These are phyloP conservation scores for Dissophora globulifera DNA, from an alignment of 192 early-diverging fungal species.

Conservation along the genomic window DNA sequence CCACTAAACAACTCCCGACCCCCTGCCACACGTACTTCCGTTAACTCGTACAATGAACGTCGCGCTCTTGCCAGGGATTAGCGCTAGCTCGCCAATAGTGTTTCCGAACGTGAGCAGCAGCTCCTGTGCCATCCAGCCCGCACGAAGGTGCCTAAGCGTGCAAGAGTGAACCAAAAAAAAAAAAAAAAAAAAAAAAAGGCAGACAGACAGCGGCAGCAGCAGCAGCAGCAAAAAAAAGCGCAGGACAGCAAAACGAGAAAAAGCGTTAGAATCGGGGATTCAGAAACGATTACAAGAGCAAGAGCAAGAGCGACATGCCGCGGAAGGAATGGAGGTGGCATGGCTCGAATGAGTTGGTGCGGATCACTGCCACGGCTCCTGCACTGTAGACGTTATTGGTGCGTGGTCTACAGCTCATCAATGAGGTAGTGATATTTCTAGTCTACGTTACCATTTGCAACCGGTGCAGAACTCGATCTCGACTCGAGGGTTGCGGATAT, in stretches of 20 bases:
- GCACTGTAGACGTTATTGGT: background rate
- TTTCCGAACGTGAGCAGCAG: constrained; percentile 73
- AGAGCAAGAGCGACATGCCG: too few relatives aligned
- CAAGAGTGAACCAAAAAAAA: constrained; percentile 1
- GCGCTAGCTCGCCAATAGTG: constrained; percentile 70
- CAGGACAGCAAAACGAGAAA: too few relatives aligned
- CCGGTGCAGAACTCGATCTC: constrained; percentile 58
- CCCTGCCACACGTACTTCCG: constrained; percentile 62
- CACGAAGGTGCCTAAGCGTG: constrained; percentile 52
- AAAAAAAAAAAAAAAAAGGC: background rate
- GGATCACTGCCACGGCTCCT: too few relatives aligned
- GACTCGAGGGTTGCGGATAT: constrained; percentile 47
- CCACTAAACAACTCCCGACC: too few relatives aligned
- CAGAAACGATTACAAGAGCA: too few relatives aligned
- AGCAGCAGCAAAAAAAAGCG: too few relatives aligned
- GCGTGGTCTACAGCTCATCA: too few relatives aligned
- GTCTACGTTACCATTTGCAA: constrained; percentile 52
- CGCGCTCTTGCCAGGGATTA: constrained; percentile 68
- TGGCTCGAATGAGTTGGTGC: too few relatives aligned
- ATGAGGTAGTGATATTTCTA: background rate
- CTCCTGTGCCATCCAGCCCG: constrained; percentile 79
- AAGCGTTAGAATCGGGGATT: too few relatives aligned
- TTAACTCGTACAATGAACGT: constrained; percentile 61
- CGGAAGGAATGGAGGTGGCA: too few relatives aligned
- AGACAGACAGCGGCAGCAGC: too few relatives aligned